These are phyloP conservation scores for Ophiostoma triangulosporum DNA, from an alignment of 2,329 filamentous ascomycete genomes.

Conservation along the genomic window DNA sequence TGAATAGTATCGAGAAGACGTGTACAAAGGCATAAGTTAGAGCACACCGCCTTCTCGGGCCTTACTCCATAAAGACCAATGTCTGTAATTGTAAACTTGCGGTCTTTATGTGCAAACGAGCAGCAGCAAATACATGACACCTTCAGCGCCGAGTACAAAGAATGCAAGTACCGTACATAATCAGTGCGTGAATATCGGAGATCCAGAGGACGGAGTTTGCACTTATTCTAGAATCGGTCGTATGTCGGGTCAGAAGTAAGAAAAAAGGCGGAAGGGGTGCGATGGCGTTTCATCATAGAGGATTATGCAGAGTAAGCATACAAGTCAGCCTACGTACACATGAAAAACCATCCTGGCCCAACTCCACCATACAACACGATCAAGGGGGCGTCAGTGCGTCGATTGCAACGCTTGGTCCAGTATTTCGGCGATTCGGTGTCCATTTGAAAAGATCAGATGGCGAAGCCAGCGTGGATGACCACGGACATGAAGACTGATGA, in stretches of 20 bases:
- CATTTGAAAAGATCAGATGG: not conserved
- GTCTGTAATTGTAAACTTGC: too few species aligned
- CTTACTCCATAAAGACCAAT: too few species aligned
- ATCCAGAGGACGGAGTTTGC: too few species aligned
- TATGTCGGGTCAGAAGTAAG: not conserved
- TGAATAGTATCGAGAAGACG: too few species aligned
- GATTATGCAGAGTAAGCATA: not conserved
- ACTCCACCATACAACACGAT: not conserved
- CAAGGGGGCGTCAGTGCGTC: not conserved
- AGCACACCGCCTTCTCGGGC: too few species aligned
- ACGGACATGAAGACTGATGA: not conserved
- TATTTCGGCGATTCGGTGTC: too few species aligned
- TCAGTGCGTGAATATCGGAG: too few species aligned
- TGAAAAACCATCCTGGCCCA: not conserved
- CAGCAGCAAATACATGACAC: too few species aligned
- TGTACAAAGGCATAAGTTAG: too few species aligned
- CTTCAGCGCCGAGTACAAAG: too few species aligned
- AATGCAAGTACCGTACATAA: too few species aligned
- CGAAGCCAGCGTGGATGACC: not conserved
- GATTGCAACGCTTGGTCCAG: not conserved
- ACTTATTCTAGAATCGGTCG: not conserved
- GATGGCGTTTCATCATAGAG: not conserved
- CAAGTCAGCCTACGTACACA: not conserved
- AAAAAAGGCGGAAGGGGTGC: not conserved
- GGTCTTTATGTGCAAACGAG: too few species aligned